A percentile compares a stretch with the other conserved stretches of the same genome.
Evolutionary conservation across 2,329 filamentous ascomycete genomes (phyloP).

Genomic region (Periconia sp.): DNA sequence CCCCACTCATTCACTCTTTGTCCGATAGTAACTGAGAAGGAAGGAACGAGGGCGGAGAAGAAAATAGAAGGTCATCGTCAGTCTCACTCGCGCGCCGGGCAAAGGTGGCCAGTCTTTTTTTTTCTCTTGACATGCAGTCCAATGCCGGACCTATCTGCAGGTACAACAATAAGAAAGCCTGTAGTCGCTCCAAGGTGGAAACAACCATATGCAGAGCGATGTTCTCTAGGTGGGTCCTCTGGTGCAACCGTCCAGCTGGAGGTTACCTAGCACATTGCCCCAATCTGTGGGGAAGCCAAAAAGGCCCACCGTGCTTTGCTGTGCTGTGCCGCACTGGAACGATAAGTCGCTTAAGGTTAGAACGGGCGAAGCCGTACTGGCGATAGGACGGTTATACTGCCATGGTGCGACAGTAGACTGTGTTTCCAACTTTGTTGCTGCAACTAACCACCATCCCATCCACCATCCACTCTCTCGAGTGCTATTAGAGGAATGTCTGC

Average conservation of each 20-base stretch:
- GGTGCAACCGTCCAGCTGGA: slow-evolving; percentile 34
- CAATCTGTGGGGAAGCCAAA: slow-evolving; percentile 25
- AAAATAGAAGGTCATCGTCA: no score
- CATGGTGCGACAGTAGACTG: slow-evolving; percentile 36
- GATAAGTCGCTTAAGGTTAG: slow-evolving; percentile 3
- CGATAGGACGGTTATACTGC: not conserved
- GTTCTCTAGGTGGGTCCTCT: slow-evolving; percentile 17
- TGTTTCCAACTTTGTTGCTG: not conserved
- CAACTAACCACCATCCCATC: not conserved
- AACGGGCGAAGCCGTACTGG: slow-evolving; percentile 17
- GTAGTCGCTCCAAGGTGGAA: not conserved
- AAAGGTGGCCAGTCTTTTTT: slow-evolving; percentile 10
- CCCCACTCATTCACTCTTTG: no score
- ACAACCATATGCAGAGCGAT: not conserved
- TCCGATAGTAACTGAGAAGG: no score
- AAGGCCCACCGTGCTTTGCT: no score
- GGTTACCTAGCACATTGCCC: slow-evolving; percentile 3
- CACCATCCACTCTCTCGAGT: no score
- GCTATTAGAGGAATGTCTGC: no score
- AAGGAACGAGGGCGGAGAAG: no score
- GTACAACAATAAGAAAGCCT: no score
- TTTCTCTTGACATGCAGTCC: no score
- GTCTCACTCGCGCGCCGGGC: slow-evolving; percentile 23
- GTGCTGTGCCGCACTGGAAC: no score
- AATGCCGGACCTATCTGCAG: no score